Evolutionary conservation across 2,329 filamentous ascomycete species (phyloP), one percentile per base, ranked within the genome.

Genomic region (Knoxdaviesia capensis): DNA sequence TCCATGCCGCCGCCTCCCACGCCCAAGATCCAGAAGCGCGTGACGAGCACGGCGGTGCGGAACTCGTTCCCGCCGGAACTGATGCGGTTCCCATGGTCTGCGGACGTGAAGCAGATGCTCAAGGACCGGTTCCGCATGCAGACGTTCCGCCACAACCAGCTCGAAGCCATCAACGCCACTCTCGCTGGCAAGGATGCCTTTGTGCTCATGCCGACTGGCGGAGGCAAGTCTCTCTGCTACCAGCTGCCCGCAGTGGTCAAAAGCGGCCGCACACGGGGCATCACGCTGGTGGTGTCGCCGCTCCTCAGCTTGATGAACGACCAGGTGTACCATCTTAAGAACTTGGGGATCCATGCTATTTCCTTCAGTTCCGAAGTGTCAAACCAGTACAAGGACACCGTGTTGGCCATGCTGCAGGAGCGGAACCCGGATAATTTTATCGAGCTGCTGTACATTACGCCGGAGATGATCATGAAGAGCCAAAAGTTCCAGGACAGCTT

Each of bases 251-350:
- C 90, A 2, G 72, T 96, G 20, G 69, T 98, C 32, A 73, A 68
- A 39, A 80, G 74, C 38, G 90, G 90, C 37, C 80, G 71, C 51
- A 96, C 88, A 0, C 66, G 66, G 33, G 92, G 90, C 4, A 77
- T 98, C 29, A 96, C 88, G 0, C 70, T 98, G 42, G 90, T 98
- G 3, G 75, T 98, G n/a, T 96, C 88, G 1, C 90, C 90, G 3
- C 63, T 98, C 40, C 66, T 98, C 34, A 96, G 88, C 63, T 63
- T 98, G 51, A 98, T 98, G 90, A 80, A 93, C 54, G 92, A 98
- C 55, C 90, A 98, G 55, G 87, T 96, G 5, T 69, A 80, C 33
- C 88, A 94, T 55, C 68, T 94, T 49, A 70, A 69, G 42, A 69
- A 71, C 7, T 61, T 90, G 39, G 69, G 78, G 29, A 84, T 98